Conservation (phyloP, 257 asterid species). For the Forsythia suspensa region DNA sequence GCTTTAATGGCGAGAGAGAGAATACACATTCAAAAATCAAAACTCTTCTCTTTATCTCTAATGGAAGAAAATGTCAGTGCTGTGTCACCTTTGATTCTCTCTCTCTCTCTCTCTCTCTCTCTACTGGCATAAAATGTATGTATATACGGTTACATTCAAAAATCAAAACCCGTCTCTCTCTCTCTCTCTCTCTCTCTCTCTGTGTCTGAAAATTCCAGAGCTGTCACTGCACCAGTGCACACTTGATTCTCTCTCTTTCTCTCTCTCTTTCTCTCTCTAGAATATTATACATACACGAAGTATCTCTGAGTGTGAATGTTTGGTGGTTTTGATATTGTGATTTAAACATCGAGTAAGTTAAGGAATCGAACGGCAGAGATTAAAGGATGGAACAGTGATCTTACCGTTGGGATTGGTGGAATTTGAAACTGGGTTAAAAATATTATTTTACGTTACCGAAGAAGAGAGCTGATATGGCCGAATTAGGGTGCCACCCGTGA, state of each 20-base stretch:
- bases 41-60: conserved; percentile 18
- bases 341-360: conserved; percentile 13
- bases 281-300: conserved; percentile 7
- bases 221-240: conserved; percentile 29
- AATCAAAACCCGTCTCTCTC: neutral
- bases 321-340: conserved; percentile 8
- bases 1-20: conserved; percentile 31
- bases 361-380: conserved; percentile 40
- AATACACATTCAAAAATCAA: conserved; percentile 44
- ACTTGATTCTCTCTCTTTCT: neutral
- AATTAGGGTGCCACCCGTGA: neutral
- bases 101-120: neutral
- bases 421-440: conserved; percentile 38
- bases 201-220: conserved; percentile 36
- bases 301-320: conserved; percentile 4
- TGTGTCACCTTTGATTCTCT: conserved; percentile 27
- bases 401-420: conserved; percentile 61
- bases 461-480: conserved; percentile 34
- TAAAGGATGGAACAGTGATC: conserved; percentile 39
- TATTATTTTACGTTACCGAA: conserved; percentile 25
- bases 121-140: neutral
- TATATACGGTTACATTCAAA: neutral
- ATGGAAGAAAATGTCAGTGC: conserved; percentile 46
- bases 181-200: conserved; percentile 22
- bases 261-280: conserved; percentile 6